Evolutionary conservation across 176 grass and related monocot species (phyloP), one percentile per base, ranked within the genome.

Genomic region (Carex kokanica): DNA sequence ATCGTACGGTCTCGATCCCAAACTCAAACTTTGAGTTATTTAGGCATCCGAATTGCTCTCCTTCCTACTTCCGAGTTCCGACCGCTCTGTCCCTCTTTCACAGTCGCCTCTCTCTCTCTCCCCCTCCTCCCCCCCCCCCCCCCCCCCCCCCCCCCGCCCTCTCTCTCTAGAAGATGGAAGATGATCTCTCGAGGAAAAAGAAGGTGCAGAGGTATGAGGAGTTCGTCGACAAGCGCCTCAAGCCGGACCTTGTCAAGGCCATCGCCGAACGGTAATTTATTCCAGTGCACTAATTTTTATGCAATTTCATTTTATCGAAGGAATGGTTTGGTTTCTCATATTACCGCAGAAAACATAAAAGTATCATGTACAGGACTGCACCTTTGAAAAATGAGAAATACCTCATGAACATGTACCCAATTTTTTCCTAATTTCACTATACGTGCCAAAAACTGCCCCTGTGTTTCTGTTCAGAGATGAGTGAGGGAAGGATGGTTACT

Each of bases 191-290:
- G 1, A 84, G 82, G 20, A 88, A 94, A 78, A 84, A 90, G 63
- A 98, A 98, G 75, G 89, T 98, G 55, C 85, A 88, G 54, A 93
- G 88, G 75, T 98, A 86, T 0, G 92, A 98, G 84, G 89, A 91
- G 13, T 93, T 94, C 5, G 87, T 98, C 6, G 95, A 98, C 69
- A 83, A 70, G 29, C 79, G 87, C 40, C 84, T 98, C 34, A 98
- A 98, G 81, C 92, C 89, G 2, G 87, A 92, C 84, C 92, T 98
- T 11, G 87, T 92, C 61, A 88, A 93, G 8, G 89, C 92, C 78
- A 84, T 98, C 0, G 41, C 66, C n/a, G 83, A 95, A 63, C 85
- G 92, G 84, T 89, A 78, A 18, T 54, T 58, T 60, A 11, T 85
- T 32, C 1, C 47, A 27, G 43, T 65, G 6, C 18, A 43, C 36